Conservation (phyloP, 1,284 basidiomycete species). For the Wolfiporia cocos region DNA sequence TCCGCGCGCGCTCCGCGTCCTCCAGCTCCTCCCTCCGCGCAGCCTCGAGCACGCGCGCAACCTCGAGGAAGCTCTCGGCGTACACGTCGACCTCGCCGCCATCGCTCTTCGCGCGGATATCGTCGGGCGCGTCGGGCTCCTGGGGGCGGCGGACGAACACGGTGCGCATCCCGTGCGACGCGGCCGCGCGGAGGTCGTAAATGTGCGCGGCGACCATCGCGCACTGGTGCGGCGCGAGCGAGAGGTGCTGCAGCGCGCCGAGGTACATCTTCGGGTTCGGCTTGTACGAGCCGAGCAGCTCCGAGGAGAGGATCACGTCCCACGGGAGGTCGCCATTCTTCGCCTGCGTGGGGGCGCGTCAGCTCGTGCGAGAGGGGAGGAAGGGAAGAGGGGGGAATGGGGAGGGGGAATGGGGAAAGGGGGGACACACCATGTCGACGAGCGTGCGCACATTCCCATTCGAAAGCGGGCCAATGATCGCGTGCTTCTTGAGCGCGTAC, state of each 20-base stretch:
- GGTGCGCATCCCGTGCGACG: constrained; percentile 45
- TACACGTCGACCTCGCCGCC: constrained; percentile 27
- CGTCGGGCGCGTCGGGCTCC: constrained; percentile 32
- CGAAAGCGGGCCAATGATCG: constrained; percentile 48
- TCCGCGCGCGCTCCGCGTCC: no score
- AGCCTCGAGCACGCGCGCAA: constrained; percentile 13
- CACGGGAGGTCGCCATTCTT: constrained; percentile 54
- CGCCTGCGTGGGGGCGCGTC: constrained; percentile 31
- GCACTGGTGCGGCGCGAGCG: constrained; percentile 40
- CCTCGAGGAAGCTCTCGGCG: constrained; percentile 23
- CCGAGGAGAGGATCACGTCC: constrained; percentile 55
- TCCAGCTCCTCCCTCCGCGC: neutral
- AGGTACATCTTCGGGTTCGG: constrained; percentile 50
- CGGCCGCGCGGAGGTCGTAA: constrained; percentile 49
- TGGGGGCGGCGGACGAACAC: constrained; percentile 44
- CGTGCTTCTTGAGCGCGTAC: constrained; percentile 41
- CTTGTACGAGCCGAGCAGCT: constrained; percentile 56
- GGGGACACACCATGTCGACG: constrained; percentile 47
- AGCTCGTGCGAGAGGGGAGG: neutral
- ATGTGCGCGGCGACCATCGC: constrained; percentile 65
- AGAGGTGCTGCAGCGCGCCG: constrained; percentile 43
- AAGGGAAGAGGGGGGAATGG: neutral
- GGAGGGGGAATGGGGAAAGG: neutral
- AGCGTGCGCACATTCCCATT: constrained; percentile 59
- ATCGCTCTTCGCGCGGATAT: constrained; percentile 18